Conservation (phyloP, 176 grass and related monocot genomes). For the Oryza brachyantha region DNA sequence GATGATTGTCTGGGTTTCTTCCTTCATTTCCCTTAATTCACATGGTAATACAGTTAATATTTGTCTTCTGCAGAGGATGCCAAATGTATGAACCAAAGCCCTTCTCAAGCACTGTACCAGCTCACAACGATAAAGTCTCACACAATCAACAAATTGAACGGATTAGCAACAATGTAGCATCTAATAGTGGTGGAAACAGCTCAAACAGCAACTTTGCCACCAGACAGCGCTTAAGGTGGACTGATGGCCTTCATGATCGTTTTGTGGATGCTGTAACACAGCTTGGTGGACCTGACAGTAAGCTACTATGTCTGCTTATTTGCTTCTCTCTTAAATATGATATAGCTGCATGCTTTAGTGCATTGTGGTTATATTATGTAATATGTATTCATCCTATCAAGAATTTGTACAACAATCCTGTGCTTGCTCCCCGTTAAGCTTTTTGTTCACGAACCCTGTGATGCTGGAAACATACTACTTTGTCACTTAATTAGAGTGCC, state of each 20-base stretch:
- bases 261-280: constrained; percentile 46
- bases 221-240: constrained; percentile 51
- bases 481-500: background rate
- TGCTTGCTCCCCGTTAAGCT: background rate
- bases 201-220: constrained; percentile 33
- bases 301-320: constrained; percentile 10
- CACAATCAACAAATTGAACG: constrained; percentile 13
- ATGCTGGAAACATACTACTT: background rate
- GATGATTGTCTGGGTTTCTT: background rate
- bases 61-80: constrained; percentile 26
- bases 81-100: constrained; percentile 43
- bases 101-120: constrained; percentile 6
- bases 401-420: background rate
- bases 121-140: constrained; percentile 2
- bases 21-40: background rate
- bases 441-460: background rate
- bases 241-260: constrained; percentile 46
- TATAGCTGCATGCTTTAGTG: background rate
- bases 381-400: background rate
- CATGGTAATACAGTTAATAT: background rate
- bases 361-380: background rate
- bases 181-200: constrained; percentile 22
- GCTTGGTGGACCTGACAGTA: constrained; percentile 50
- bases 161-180: constrained; percentile 15
- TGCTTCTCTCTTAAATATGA: background rate